Conservation (phyloP, 1,139 yeast genomes). For the Geotrichum macrosporum region DNA sequence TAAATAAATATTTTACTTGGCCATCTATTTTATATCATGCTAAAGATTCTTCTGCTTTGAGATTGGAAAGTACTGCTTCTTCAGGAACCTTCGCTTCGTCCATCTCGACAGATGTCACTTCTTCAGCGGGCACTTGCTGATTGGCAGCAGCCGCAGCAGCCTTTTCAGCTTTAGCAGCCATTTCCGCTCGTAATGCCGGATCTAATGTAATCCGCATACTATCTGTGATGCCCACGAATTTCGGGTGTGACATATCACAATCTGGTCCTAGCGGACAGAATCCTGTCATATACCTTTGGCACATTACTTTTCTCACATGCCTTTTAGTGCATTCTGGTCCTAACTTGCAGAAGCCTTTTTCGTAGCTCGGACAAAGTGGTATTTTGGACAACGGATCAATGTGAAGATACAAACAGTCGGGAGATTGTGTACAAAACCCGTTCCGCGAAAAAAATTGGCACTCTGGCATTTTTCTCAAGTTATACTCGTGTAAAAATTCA, state of each 20-base stretch:
- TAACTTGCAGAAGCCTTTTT: constrained; percentile 84
- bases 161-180: constrained; percentile 14
- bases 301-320: constrained; percentile 71
- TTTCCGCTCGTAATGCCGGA: constrained; percentile 21
- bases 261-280: constrained; percentile 70
- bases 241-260: constrained; percentile 43
- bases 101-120: constrained; percentile 15
- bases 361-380: constrained; percentile 81
- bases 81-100: constrained; percentile 18
- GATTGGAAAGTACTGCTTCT: constrained; percentile 12
- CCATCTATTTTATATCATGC: not conserved
- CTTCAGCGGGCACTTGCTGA: constrained; percentile 2
- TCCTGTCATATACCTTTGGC: constrained; percentile 84
- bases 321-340: constrained; percentile 85
- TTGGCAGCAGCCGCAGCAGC: constrained; percentile 1
- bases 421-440: constrained; percentile 90
- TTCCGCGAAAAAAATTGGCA: constrained; percentile 75
- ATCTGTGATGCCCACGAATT: constrained; percentile 39
- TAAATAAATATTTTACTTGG: constrained; percentile 8
- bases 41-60: constrained; percentile 2
- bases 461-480: constrained; percentile 93
- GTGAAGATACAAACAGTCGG: constrained; percentile 90
- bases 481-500: constrained; percentile 93
- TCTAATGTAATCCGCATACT: constrained; percentile 40
- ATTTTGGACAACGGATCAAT: constrained; percentile 84